Evolutionary conservation across 371 early-diverging fungal species (phyloP), one percentile per base, ranked within the genome.

Genomic region (Haplosporangium sp.): DNA sequence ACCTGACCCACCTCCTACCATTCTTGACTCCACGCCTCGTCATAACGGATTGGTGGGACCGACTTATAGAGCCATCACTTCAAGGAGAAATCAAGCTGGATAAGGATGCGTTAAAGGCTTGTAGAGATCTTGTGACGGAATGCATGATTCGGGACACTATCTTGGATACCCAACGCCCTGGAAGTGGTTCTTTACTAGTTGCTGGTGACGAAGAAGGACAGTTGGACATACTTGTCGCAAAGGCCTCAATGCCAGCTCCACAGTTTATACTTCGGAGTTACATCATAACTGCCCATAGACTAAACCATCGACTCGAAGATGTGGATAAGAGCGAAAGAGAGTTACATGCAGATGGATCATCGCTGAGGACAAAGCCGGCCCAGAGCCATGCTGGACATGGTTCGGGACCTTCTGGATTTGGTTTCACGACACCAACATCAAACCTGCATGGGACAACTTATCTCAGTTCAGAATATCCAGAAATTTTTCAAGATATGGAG

Each of bases 141-240:
- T 81, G 81, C 55, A 81, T 81, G 81, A 61, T 58, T 15, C 67
- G 71, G 4, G 81, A 81, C 40, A 57, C 37, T 9, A 65, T 74
- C 7, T 7, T 67, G 47, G 81, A 81, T 35, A 37, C 52, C 37
- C 58, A 52, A 34, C 67, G 69, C n/a, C 55, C 72, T 10, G 66
- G 66, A 40, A 48, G 62, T 38, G 81, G 81, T 37, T 81, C 81
- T 0, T 20, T 68, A 37, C 61, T 81, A 27, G 55, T 74, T 0
- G 81, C 81, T 15, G 81, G 75, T n/a, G 81, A 81, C 35, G 81
- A 81, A 17, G 81, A 81, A 35, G 81, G 81, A 0, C 81, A 81
- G 11, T 50, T 81, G 53, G 75, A 71, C 2, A 58, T 47, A 7
- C 45, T 61, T 8, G 4, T 65, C 19, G 75, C 75, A 1, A 74